Conservation (phyloP, 257 asterid species). For the Fraxinus americana region DNA sequence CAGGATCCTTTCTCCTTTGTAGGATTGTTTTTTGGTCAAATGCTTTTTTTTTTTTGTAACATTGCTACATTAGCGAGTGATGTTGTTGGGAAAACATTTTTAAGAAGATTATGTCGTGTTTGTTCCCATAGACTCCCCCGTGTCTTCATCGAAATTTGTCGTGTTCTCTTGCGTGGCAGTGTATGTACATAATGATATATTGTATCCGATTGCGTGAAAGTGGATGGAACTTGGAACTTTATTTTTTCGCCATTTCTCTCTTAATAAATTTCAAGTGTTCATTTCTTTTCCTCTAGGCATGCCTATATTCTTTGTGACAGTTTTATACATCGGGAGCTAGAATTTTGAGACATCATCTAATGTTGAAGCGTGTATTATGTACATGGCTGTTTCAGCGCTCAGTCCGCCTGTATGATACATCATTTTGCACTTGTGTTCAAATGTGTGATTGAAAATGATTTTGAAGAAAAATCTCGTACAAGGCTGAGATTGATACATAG, state of each 20-base stretch:
- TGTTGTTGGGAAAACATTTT: neutral
- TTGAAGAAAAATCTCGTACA: too few relatives aligned
- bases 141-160: constrained; percentile 28
- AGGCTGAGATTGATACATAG: neutral
- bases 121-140: constrained; percentile 27
- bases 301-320: neutral
- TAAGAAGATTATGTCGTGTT: neutral
- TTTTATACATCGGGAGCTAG: neutral
- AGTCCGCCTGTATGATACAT: neutral
- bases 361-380: too few relatives aligned
- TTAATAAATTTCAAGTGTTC: neutral
- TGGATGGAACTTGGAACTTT: constrained; percentile 7
- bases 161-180: constrained; percentile 24
- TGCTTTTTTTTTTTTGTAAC: neutral
- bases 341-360: neutral
- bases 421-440: neutral
- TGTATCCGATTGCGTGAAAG: constrained; percentile 37
- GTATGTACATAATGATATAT: constrained; percentile 47
- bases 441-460: neutral
- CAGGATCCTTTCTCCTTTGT: neutral
- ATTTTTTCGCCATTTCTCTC: neutral
- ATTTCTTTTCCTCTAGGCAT: neutral
- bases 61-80: neutral
- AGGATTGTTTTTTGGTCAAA: too few relatives aligned
- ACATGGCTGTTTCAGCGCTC: neutral